Base-by-base conservation (phyloP, 108 stramenopile genomes). In the Mediolabrus comicus region DNA sequence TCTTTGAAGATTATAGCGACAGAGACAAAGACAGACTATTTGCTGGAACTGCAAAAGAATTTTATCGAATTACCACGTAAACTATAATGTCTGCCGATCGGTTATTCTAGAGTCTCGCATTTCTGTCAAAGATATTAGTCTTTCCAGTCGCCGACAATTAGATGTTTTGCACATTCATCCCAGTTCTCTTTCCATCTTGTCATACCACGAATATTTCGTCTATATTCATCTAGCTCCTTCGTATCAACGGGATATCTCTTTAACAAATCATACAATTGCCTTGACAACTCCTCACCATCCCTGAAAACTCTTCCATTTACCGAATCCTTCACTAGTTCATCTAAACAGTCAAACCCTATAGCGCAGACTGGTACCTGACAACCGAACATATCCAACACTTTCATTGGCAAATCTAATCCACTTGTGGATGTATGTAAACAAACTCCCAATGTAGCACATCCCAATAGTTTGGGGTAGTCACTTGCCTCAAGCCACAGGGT, bases 371-470 rank as follows among this genome's bases (percentile, higher is more conserved):
- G 99, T 8, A 98, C 84, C 25, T 85, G 86, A 59, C 95, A 90
- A 8, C 99, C 99, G 80, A 95, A 98, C 85, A 96, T 86, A 82
- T 99, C 99, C 4, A 78, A 28, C 25, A 99, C 95, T 70, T 99
- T 99, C 97, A 99, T 99, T 16, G 99, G 99, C 24, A 99, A 76
- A 77, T 99, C 99, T 7, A 99, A 67, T 1, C 98, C 99, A 34
- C 87, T 91, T 10, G 98, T 99, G 7, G 96, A 97, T 10, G 96
- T 96, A 74, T 99, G 98, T 25, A 99, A 86, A 22, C 92, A 98
- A 36, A 99, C 70, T 39, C 98, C 99, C 17, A 92, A 25, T 62
- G 94, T 94, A 51, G 90, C 91, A 60, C 86, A 92, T 59, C 91
- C 94, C 39, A 99, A 41, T 2, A 99, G 68, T 43, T 69, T 68